Percentiles rank a stretch among this genome's conserved stretches.
These are phyloP conservation scores for Plantago coronopus DNA, from an alignment of 305 asterid genomes.

Conservation along the genomic window DNA sequence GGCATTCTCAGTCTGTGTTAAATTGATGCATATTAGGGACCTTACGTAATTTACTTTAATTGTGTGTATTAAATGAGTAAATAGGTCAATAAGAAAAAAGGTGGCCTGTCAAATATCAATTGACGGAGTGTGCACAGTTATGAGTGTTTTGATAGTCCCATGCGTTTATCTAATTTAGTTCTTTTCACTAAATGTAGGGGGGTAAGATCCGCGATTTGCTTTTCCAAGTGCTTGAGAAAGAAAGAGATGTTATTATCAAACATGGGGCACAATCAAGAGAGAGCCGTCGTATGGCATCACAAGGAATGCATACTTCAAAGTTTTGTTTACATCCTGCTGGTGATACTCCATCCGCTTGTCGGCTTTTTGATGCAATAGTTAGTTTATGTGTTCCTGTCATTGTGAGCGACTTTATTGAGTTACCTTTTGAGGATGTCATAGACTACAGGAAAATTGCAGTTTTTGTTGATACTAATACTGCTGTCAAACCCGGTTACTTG, in stretches of 20 bases:
- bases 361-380: slow-evolving; percentile 94
- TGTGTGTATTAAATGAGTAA: too few relatives aligned
- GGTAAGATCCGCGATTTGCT: slow-evolving; percentile 89
- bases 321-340: slow-evolving; percentile 99
- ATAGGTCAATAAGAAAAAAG: too few relatives aligned
- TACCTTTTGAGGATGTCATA: slow-evolving; percentile 91
- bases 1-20: too few relatives aligned
- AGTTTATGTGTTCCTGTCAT: slow-evolving; percentile 91
- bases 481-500: slow-evolving; percentile 67
- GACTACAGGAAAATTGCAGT: slow-evolving; percentile 84
- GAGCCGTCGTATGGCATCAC: slow-evolving; percentile 87
- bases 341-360: slow-evolving; percentile 98
- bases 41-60: too few relatives aligned
- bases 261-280: slow-evolving; percentile 96
- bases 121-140: too few relatives aligned
- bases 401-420: slow-evolving; percentile 80
- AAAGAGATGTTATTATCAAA: slow-evolving; percentile 67
- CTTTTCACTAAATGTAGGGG: slow-evolving; percentile 49
- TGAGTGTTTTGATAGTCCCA: not conserved
- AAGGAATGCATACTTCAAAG: slow-evolving; percentile 87
- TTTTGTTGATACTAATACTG: slow-evolving; percentile 68
- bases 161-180: slow-evolving; percentile 10
- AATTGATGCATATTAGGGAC: too few relatives aligned
- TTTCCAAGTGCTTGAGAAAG: slow-evolving; percentile 86
- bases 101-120: too few relatives aligned